phyloP scores from a whole-genome alignment of 179 eudicot species.

The Heliamphora pulchella region DNA sequence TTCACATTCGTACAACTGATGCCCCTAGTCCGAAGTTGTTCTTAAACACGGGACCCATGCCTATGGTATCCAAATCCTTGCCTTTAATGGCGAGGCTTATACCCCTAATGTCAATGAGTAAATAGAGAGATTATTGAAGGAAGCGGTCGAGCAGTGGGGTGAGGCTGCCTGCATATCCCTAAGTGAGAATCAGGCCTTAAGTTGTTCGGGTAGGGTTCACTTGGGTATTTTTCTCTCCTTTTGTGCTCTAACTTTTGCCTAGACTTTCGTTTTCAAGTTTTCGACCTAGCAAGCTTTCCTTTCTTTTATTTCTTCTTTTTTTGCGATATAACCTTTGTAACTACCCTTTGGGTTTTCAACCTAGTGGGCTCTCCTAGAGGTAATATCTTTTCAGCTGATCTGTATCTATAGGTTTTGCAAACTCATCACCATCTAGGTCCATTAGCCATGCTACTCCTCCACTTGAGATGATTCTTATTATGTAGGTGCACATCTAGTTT shows the following conservation, averaged over 20 bases:
- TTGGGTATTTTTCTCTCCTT: background rate
- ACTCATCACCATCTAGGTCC: background rate
- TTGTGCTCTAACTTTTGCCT: background rate
- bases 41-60: too few species aligned
- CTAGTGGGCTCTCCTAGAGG: too few species aligned
- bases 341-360: too few species aligned
- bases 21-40: too few species aligned
- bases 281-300: background rate
- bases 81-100: too few species aligned
- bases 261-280: background rate
- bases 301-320: too few species aligned
- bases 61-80: too few species aligned
- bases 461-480: accelerated
- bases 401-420: background rate
- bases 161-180: background rate
- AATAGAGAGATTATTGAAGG: conserved; percentile 27
- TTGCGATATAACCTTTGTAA: too few species aligned
- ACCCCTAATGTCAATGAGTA: too few species aligned
- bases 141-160: conserved; percentile 37
- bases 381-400: background rate
- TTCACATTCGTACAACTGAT: too few species aligned
- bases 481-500: background rate
- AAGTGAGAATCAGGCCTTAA: background rate
- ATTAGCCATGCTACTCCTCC: background rate
- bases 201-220: background rate